phyloP scores from a whole-genome alignment of 73 alveolate genomes.

The Uronychia setigera region DNA sequence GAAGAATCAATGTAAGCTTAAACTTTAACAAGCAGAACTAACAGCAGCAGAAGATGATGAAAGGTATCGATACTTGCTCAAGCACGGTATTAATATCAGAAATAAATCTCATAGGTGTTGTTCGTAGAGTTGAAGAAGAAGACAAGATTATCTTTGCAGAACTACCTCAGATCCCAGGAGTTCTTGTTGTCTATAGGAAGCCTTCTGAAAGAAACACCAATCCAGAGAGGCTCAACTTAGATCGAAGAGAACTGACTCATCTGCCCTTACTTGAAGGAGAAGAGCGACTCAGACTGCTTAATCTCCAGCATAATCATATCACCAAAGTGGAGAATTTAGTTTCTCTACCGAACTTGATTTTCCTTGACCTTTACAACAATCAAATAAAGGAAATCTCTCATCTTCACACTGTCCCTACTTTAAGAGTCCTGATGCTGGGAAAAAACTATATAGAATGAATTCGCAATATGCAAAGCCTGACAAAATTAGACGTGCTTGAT shows the following conservation, averaged over 20 bases:
- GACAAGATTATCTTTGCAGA: slow-evolving; percentile 92
- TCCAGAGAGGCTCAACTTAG: slow-evolving; percentile 86
- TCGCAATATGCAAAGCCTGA: slow-evolving; percentile 76
- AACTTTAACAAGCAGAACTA: background rate
- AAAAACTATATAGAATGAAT: slow-evolving; percentile 85
- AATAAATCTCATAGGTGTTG: slow-evolving; percentile 24
- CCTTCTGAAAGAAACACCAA: slow-evolving; percentile 87
- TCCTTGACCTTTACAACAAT: slow-evolving; percentile 87
- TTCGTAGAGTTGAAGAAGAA: slow-evolving; percentile 89
- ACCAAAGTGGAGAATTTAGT: slow-evolving; percentile 89
- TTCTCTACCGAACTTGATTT: slow-evolving; percentile 86
- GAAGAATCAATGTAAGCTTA: background rate
- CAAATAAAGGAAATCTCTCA: slow-evolving; percentile 83
- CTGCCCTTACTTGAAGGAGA: slow-evolving; percentile 96
- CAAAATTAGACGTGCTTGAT: slow-evolving; percentile 92
- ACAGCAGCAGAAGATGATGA: slow-evolving; percentile 77
- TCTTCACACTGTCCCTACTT: slow-evolving; percentile 87
- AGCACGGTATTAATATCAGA: slow-evolving; percentile 64
- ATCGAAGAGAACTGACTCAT: slow-evolving; percentile 89
- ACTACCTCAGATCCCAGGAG: slow-evolving; percentile 91
- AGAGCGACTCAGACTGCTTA: slow-evolving; percentile 85
- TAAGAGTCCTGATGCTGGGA: slow-evolving; percentile 89
- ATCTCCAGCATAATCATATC: slow-evolving; percentile 84
- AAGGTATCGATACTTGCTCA: slow-evolving; percentile 85
- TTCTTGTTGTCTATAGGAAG: slow-evolving; percentile 89